A percentile compares a stretch with the other conserved stretches of the same genome.
Conservation (phyloP, 208 protist species). For the Leishmania braziliensis region DNA sequence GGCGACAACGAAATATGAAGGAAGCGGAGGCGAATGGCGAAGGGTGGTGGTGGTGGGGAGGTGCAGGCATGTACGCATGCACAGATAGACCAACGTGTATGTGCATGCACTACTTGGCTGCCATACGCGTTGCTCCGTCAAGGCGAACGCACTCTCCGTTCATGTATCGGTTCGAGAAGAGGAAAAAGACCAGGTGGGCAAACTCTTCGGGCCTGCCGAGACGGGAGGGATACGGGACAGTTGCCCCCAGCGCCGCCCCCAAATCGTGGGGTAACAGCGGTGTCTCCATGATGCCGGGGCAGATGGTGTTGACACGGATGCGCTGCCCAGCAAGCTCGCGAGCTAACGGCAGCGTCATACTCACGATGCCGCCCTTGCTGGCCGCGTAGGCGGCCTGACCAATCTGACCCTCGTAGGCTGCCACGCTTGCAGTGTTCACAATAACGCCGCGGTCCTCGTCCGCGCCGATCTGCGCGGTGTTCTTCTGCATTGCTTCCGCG, state of each 20-base stretch:
- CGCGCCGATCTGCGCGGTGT: constrained; percentile 19
- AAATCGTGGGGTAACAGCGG: constrained; percentile 60
- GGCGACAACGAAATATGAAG: background rate
- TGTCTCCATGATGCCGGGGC: constrained; percentile 79
- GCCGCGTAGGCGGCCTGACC: constrained; percentile 86
- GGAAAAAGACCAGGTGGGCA: constrained; percentile 52
- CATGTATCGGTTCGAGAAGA: constrained; percentile 78
- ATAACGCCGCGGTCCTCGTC: constrained; percentile 78
- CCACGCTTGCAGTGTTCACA: constrained; percentile 79
- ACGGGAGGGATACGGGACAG: constrained; percentile 66
- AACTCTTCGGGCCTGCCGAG: constrained; percentile 76
- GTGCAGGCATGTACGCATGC: background rate
- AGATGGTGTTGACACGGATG: constrained; percentile 80
- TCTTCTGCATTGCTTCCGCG: constrained; percentile 50
- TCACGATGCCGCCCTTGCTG: constrained; percentile 75
- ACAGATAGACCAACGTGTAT: background rate
- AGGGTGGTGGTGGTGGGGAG: background rate
- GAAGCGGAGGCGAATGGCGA: background rate
- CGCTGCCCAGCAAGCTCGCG: constrained; percentile 55
- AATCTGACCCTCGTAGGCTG: constrained; percentile 88
- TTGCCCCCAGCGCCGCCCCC: constrained; percentile 31
- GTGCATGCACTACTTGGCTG: constrained; percentile 30
- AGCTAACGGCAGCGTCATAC: constrained; percentile 76
- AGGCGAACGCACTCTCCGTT: constrained; percentile 72
- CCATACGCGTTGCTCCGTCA: constrained; percentile 50